Evolutionary conservation across 2,329 filamentous ascomycete species (phyloP), one percentile per base, ranked within the genome.

Genomic region (Graphilbum ipis-grandicollis): DNA sequence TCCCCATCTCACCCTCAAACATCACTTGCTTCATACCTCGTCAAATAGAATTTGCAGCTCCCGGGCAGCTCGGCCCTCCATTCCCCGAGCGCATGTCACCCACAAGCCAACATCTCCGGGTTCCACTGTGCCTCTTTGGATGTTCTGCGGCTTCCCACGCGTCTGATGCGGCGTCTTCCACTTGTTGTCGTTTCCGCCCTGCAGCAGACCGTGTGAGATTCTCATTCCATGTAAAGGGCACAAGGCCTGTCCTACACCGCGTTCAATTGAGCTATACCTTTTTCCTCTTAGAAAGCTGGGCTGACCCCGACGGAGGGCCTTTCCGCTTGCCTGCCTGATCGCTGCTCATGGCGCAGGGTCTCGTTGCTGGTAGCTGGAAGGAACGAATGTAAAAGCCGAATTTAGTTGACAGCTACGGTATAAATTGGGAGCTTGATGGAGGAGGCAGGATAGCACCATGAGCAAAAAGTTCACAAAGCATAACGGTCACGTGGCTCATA

Each of bases 31-130:
- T 17, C 33, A 34, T 55, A 80, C 76, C 59, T 79, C 66, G 31
- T 76, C 65, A 48, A 83, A 79, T 18, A 85, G 57, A 40, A 67
- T 56, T 39, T 63, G 64, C 43, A 85, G 63, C 51, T 88, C 81
- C 35, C 65, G 60, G 3, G 79, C 66, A 13, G 79, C 78, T 53
- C 75, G 78, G 31, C 62, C 63, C 55, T 82, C 79, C 59, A 79
- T 77, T 44, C 71, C 71, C 50, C 77, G 69, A 36, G 77, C 72
- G 51, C 79, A 86, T 0, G 80, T 85, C 21, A 77, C 75, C 79
- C 79, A 88, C 40, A 88, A 74, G 5, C 81, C 81, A 36, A 66
- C 61, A 48, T 85, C 78, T 5, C 79, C 79, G 5, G 76, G 61
- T 46, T 80, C 70, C 34, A 85, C 55, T 12, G 54, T 50, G 29